A percentile compares a stretch with the other conserved stretches of the same genome.
Evolutionary conservation across 805 yeast species (phyloP).

Genomic region (Yarrowia divulgata): DNA sequence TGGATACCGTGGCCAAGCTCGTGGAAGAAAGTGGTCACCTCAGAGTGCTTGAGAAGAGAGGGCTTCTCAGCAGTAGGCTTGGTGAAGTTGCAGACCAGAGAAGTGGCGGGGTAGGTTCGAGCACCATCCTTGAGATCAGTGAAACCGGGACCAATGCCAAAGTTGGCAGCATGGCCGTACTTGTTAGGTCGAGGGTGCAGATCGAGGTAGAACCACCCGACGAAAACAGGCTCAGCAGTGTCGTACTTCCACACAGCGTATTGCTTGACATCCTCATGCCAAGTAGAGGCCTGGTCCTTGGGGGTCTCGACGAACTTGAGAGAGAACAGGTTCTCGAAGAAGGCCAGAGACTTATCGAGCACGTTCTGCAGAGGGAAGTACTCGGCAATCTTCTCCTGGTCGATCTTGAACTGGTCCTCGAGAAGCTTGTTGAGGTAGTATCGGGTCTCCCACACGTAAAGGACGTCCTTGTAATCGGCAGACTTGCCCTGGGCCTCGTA

Average conservation of each 20-base stretch:
- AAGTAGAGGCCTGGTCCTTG: slow-evolving; percentile 53
- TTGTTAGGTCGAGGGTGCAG: slow-evolving; percentile 87
- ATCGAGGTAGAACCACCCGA: slow-evolving; percentile 82
- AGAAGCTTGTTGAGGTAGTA: slow-evolving; percentile 71
- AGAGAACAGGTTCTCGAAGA: slow-evolving; percentile 73
- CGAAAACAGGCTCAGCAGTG: slow-evolving; percentile 56
- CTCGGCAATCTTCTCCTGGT: slow-evolving; percentile 73
- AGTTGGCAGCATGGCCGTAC: slow-evolving; percentile 89
- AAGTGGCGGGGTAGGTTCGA: slow-evolving; percentile 71
- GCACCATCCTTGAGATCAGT: slow-evolving; percentile 60
- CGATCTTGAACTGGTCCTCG: slow-evolving; percentile 74
- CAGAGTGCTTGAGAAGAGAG: slow-evolving; percentile 75
- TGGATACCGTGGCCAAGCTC: slow-evolving; percentile 92
- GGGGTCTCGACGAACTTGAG: slow-evolving; percentile 66
- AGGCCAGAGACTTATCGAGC: slow-evolving; percentile 69
- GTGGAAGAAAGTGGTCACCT: slow-evolving; percentile 85
- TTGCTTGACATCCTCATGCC: slow-evolving; percentile 83
- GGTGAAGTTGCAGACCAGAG: slow-evolving; percentile 84
- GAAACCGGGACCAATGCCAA: slow-evolving; percentile 69
- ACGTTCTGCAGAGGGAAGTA: slow-evolving; percentile 79
- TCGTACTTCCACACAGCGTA: slow-evolving; percentile 70
- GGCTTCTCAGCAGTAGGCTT: slow-evolving; percentile 76
- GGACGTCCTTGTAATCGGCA: slow-evolving; percentile 48
- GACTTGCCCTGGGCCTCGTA: slow-evolving; percentile 56
- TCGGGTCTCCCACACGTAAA: slow-evolving; percentile 76